These are phyloP conservation scores for Calonectria ilicicola DNA, from an alignment of 2,329 filamentous ascomycete genomes.

Conservation along the genomic window DNA sequence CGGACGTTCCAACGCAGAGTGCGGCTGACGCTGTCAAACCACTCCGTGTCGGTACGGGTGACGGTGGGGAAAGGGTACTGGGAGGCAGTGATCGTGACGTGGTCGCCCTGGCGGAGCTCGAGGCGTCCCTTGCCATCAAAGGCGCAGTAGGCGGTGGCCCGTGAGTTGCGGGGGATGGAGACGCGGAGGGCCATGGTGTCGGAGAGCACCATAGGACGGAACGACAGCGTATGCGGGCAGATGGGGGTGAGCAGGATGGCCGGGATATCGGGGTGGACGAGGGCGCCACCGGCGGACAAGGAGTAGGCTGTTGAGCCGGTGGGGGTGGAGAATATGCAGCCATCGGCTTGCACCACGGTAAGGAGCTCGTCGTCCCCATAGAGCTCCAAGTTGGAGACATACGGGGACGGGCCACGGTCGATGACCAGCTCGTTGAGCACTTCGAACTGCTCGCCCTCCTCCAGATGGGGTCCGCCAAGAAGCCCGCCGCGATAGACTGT, in stretches of 20 bases:
- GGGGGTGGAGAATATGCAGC: conserved; percentile 97
- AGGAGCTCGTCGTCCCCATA: conserved; percentile 96
- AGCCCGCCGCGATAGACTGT: conserved; percentile 86
- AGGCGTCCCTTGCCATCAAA: conserved; percentile 98
- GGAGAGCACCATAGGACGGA: conserved; percentile 97
- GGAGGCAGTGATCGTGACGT: conserved; percentile 94
- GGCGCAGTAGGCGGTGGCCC: conserved; percentile 94
- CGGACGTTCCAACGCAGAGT: conserved; percentile 96
- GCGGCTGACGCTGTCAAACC: conserved; percentile 95
- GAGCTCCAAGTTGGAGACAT: conserved; percentile 95
- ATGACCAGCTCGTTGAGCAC: conserved; percentile 99
- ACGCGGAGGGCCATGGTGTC: conserved; percentile 94
- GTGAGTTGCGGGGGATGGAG: conserved; percentile 84
- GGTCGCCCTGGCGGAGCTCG: conserved; percentile 92
- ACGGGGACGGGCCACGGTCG: conserved; percentile 94
- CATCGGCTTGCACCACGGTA: conserved; percentile 95
- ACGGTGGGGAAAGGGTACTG: conserved; percentile 98
- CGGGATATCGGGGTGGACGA: conserved; percentile 96
- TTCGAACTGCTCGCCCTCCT: conserved; percentile 96
- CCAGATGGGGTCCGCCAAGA: conserved; percentile 69
- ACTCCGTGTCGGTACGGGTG: conserved; percentile 88
- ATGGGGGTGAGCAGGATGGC: conserved; percentile 97
- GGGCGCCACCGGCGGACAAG: conserved; percentile 91
- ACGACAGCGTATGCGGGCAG: conserved; percentile 95
- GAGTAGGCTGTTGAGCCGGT: conserved; percentile 97